Percentiles rank a stretch among this genome's conserved stretches.
Evolutionary conservation across 176 grass and related monocot genomes (phyloP).

Genomic region (Pontederia paniculata): DNA sequence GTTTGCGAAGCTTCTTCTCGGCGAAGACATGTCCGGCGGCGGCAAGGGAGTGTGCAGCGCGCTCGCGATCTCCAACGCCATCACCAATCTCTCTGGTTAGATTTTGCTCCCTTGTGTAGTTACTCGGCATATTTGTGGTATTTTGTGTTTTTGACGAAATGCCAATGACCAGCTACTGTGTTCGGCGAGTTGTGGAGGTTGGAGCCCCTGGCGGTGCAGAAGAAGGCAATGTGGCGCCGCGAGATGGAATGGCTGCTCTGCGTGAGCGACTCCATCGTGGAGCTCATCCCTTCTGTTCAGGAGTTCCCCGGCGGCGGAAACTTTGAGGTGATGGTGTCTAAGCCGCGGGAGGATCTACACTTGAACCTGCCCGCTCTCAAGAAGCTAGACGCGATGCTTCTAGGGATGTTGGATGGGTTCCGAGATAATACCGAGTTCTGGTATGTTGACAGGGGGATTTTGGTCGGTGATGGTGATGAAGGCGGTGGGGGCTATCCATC

Average conservation of each 20-base stretch:
- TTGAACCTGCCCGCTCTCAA: conserved; percentile 94
- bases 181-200: conserved; percentile 98
- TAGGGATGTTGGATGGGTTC: conserved; percentile 80
- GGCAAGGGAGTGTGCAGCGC: conserved; percentile 97
- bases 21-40: conserved; percentile 98
- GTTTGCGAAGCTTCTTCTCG: conserved; percentile 92
- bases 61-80: conserved; percentile 93
- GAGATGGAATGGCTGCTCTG: conserved; percentile 96
- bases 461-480: conserved; percentile 41
- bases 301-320: conserved; percentile 75
- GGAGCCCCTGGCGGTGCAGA: conserved; percentile 66
- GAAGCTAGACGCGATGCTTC: conserved; percentile 95
- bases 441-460: conserved; percentile 89
- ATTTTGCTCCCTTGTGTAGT: not conserved
- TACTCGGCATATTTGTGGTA: conserved; percentile 6
- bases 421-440: conserved; percentile 74
- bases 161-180: conserved; percentile 51
- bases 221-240: conserved; percentile 91
- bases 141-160: conserved; percentile 1
- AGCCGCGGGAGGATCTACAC: conserved; percentile 71
- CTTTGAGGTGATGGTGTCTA: conserved; percentile 94
- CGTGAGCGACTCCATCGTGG: conserved; percentile 84
- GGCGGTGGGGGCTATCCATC: conserved; percentile 13
- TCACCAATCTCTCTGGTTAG: conserved; percentile 96
- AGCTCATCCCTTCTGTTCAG: conserved; percentile 81